phyloP scores from a whole-genome alignment of 192 early-diverging fungal genomes.

The Linnemannia elongata region DNA sequence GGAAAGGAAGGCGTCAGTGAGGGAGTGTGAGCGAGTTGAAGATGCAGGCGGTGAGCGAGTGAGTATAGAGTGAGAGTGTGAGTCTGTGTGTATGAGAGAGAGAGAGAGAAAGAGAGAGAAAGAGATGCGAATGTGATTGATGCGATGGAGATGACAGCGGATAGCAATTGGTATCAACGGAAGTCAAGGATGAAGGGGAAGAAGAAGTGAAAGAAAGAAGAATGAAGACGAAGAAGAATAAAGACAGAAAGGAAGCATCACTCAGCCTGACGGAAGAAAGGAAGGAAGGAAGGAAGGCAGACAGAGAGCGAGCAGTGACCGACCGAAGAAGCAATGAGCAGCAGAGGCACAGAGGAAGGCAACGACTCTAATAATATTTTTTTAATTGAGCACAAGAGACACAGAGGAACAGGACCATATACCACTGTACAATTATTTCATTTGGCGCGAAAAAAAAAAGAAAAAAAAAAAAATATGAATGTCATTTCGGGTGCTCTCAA shows the following conservation, averaged over 20 bases:
- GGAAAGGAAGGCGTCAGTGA: not conserved
- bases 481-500: constrained; percentile 10
- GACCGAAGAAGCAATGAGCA: not conserved
- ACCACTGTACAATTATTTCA: not conserved
- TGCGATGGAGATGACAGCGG: not conserved
- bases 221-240: not conserved
- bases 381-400: not conserved
- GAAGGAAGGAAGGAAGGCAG: not conserved
- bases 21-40: not conserved
- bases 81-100: too few species aligned
- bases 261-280: not conserved
- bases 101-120: not conserved
- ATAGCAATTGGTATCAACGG: not conserved
- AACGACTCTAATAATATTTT: not conserved
- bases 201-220: not conserved
- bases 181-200: not conserved
- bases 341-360: not conserved
- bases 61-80: too few species aligned
- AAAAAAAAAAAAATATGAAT: not conserved
- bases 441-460: constrained; percentile 7
- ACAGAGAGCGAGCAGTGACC: not conserved
- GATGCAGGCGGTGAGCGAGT: not conserved
- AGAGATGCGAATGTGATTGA: not conserved
- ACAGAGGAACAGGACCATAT: not conserved
- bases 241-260: not conserved